Evolutionary conservation across 164 flowering plant genomes (phyloP), one percentile per base, ranked within the genome.

Genomic region (Nymphaea thermarum): DNA sequence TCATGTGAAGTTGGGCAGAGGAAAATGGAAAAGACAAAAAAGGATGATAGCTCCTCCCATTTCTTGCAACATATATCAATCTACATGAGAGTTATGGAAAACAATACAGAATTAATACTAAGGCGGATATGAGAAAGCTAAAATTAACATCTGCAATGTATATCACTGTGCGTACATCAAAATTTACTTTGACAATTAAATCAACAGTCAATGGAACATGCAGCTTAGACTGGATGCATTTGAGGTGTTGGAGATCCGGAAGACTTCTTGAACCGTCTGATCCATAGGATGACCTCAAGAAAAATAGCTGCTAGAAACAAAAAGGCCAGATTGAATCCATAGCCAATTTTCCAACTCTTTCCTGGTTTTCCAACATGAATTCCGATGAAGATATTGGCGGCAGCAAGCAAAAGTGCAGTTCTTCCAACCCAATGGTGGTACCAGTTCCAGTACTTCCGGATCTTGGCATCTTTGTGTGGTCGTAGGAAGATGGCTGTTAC

Each of bases 381-480:
- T 7, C 96, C 96, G 64, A 86, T 43, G 42, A 84, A 70, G 67
- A 90, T 77, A 72, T 93, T 90, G 60, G 85, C 42, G 47, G 85
- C 80, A 75, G 82, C 95, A 8, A 90, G 77, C 75, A 87, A 83
- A 10, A 90, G 83, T 11, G 85, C 83, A 14, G 87, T 18, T 74
- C 93, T 82, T 60, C 96, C 98, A 25, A 76, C 44, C 86, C 86
- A 85, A 60, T 71, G 76, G 66, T 90, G 98, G 76, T 90, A 93
- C 87, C 84, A 84, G 64, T 85, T 87, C 98, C 98, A 90, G 57
- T 77, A 85, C 72, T 66, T 80, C 3, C 98, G 83, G 7, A 76
- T 69, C 74, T 90, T 93, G 11, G 90, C 66, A 2, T 83, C 86
- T 64, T 79, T 82, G 60, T 75, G 68, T 0, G 98, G 95, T 47